A percentile compares a stretch with the other conserved stretches of the same genome.
These are phyloP conservation scores for Tylopilus vinaceipallidus DNA, from an alignment of 768 basidiomycete genomes.

Conservation along the genomic window DNA sequence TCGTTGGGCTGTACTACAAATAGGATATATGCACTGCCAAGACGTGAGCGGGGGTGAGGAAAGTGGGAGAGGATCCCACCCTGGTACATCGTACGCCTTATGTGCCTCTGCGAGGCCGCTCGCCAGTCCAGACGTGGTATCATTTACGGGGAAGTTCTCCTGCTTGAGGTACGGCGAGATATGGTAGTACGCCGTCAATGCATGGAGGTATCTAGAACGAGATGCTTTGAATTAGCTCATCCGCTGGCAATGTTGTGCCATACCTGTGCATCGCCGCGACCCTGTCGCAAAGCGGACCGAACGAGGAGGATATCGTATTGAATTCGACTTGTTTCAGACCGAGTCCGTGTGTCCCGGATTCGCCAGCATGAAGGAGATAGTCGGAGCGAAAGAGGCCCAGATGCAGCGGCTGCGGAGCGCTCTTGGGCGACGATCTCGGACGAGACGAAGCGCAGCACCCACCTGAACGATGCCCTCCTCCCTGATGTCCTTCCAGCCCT, in stretches of 20 bases:
- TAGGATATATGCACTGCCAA: constrained; percentile 56
- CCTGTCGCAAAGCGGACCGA: constrained; percentile 74
- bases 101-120: constrained; percentile 81
- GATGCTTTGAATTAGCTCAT: no score
- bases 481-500: constrained; percentile 75
- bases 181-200: constrained; percentile 66
- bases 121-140: constrained; percentile 66
- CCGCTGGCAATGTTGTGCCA: no score
- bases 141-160: constrained; percentile 69
- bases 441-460: not conserved
- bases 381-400: constrained; percentile 94
- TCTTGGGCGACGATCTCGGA: constrained; percentile 2
- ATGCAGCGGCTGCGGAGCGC: constrained; percentile 60
- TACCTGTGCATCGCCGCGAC: constrained; percentile 80
- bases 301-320: constrained; percentile 93
- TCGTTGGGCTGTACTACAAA: constrained; percentile 90
- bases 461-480: constrained; percentile 63
- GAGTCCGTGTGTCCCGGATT: constrained; percentile 26
- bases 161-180: constrained; percentile 49
- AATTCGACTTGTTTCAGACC: constrained; percentile 94
- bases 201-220: constrained; percentile 57
- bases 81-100: constrained; percentile 57
- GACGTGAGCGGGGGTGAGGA: not conserved
- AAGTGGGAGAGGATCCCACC: constrained; percentile 36
- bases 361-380: constrained; percentile 75